These are phyloP conservation scores for Rhodotorula sp. DNA, from an alignment of 1,284 basidiomycete species.

Conservation along the genomic window DNA sequence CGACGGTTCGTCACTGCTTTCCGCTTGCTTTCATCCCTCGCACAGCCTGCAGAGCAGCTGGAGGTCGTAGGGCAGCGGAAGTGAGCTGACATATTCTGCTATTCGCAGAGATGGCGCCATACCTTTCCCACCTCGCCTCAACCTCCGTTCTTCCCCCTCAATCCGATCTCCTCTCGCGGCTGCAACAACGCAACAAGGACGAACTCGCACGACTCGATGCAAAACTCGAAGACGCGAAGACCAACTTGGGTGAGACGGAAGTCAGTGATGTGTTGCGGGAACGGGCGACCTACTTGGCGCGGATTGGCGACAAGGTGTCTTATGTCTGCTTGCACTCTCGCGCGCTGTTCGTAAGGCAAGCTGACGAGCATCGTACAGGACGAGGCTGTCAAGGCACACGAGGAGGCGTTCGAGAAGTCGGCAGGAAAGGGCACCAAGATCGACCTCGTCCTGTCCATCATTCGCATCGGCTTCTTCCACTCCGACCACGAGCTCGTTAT, in stretches of 20 bases:
- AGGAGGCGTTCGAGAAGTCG: slow-evolving; percentile 84
- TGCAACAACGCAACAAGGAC: slow-evolving; percentile 73
- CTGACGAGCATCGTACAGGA: slow-evolving; percentile 55
- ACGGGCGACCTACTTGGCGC: slow-evolving; percentile 80
- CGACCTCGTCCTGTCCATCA: slow-evolving; percentile 84
- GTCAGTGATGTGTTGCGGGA: slow-evolving; percentile 82
- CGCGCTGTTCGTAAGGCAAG: not conserved
- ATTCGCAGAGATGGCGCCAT: slow-evolving; percentile 73
- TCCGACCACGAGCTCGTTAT: slow-evolving; percentile 73
- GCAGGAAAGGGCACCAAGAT: slow-evolving; percentile 89
- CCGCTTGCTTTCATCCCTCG: not conserved
- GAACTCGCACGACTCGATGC: slow-evolving; percentile 75
- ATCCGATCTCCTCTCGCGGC: slow-evolving; percentile 58
- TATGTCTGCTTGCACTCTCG: not conserved
- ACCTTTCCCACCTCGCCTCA: slow-evolving; percentile 22
- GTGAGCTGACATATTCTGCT: not conserved
- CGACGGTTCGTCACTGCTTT: slow-evolving; percentile 64
- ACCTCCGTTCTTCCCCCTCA: slow-evolving; percentile 4
- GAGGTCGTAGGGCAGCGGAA: no score
- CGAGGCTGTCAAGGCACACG: slow-evolving; percentile 71
- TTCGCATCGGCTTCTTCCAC: slow-evolving; percentile 90
- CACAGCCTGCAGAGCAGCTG: not conserved
- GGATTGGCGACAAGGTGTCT: slow-evolving; percentile 85
- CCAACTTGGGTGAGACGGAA: slow-evolving; percentile 90
- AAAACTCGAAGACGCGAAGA: slow-evolving; percentile 77